Evolutionary conservation across 805 yeast species (phyloP), one percentile per base, ranked within the genome.

Genomic region (Barnettozyma vustinii): DNA sequence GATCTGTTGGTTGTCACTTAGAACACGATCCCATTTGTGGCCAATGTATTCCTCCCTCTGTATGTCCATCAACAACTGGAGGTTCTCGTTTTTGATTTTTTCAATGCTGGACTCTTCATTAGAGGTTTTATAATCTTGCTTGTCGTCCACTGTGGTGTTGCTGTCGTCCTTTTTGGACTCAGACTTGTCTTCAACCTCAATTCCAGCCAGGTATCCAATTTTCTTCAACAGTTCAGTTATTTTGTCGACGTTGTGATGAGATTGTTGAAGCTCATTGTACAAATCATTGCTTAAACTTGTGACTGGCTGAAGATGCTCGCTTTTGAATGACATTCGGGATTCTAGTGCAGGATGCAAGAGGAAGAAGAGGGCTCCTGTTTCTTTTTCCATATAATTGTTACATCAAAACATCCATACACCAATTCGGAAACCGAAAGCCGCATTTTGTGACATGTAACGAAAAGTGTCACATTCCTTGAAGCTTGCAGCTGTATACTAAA

Each of bases 21-120:
- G 45, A 0, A 64, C 30, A 0, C 27, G 27, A 32, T 65, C 62
- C 58, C 63, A 67, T 25, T 57, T 61, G 16, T 54, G 49, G 3
- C 59, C 47, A 3, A 65, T 13, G 44, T 52, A 65, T 36, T 68
- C 70, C 47, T 69, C 66, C 45, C 68, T 57, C 33, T 71, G 70
- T 6, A 69, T 53, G 36, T 61, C 62, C 30, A 66, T 48, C 18
- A 64, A 33, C 20, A 67, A 44, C 15, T 56, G 54, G 7, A 60
- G 45, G 45, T 64, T 64, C 48, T 61, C 65, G 9, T 49, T 53
- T 47, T 62, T 62, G 12, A 62, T 48, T 12, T 35, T 42, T 13
- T 52, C 51, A 1, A 61, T 42, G 18, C 59, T 56, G 5, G 49
- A 13, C 15, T 49, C 43, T 8, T 13, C 40, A 40, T 1, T 40